Evolutionary conservation across 345 rosid genomes (phyloP), one percentile per base, ranked within the genome.

Genomic region (Pistacia integerrima): DNA sequence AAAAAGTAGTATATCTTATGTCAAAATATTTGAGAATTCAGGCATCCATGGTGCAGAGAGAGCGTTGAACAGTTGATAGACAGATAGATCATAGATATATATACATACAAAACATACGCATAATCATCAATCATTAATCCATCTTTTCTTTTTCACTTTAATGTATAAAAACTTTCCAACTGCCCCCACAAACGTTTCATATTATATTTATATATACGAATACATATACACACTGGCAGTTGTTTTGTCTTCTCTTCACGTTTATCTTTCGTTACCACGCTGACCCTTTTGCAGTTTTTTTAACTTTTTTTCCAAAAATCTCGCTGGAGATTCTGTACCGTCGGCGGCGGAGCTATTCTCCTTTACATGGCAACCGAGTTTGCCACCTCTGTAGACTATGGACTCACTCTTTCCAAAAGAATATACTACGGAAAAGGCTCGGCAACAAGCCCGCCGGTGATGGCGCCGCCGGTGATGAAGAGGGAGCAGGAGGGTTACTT

Each of bases 381-480:
- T 73, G 86, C 83, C 17, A 62, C 79, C 66, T 80, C 89, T 66
- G 98, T 92, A 2, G 87, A 89, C 72, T 87, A 86, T 75, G 99
- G 99, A 11, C 86, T 92, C 51, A 77, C 59, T 71, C 88, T 96
- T 17, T 81, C 97, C 1, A 87, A 85, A 76, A 75, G 99, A 22
- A 73, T 93, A 41, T 93, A 90, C 86, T 89, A 86, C 74, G 99
- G 99, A 35, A 93, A 92, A 72, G 94, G 85, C 72, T 71, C 81
- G 74, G 66, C 44, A 51, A 28, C 72, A 3, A 57, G 89, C 2
- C 77, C 80, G 28, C 77, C 80, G 41, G 88, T 90, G 48, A 75
- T 83, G 17, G 36, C 66, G 2, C 77, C 89, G n/a, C 77, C 88
- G 38, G 86, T 70, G 58, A 69, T 73, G 63, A 86, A 85, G 85